A percentile compares a stretch with the other conserved stretches of the same genome.
Conservation (phyloP, 139 green algal genomes). For the Diplosphaera chodatii region DNA sequence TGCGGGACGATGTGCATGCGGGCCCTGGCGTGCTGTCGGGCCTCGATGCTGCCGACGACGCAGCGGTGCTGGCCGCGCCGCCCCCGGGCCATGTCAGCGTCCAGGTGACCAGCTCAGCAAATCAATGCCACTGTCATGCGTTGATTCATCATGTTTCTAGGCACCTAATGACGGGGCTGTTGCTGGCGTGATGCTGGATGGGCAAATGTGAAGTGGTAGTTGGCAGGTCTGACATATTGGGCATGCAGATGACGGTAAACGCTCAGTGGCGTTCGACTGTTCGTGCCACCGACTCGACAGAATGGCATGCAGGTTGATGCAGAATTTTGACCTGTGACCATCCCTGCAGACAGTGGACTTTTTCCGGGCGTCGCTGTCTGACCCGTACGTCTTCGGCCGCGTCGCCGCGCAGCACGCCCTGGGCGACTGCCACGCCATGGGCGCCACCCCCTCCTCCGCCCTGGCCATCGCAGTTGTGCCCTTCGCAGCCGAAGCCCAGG, state of each 20-base stretch:
- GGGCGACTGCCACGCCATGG: conserved; percentile 81
- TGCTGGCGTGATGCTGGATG: too few species aligned
- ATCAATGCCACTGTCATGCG: too few species aligned
- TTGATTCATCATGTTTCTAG: too few species aligned
- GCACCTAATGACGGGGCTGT: too few species aligned
- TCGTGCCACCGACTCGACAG: too few species aligned
- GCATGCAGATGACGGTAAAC: too few species aligned
- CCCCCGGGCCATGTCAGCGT: conserved; percentile 57
- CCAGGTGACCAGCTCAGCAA: too few species aligned
- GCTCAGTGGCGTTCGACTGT: too few species aligned
- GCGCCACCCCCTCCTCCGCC: conserved; percentile 55
- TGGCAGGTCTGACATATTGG: too few species aligned
- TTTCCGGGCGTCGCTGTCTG: conserved; percentile 67
- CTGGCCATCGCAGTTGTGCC: conserved; percentile 73
- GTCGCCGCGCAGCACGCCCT: conserved; percentile 78
- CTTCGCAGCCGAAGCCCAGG: conserved; percentile 21
- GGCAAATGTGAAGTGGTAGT: too few species aligned
- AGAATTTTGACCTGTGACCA: too few species aligned
- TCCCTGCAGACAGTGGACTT: conserved; percentile 79
- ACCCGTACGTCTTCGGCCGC: conserved; percentile 77
- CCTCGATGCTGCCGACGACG: conserved; percentile 56
- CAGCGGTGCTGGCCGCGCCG: conserved; percentile 51
- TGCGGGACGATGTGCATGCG: conserved; percentile 19
- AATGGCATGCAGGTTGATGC: too few species aligned
- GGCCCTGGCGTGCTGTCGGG: conserved; percentile 33